Evolutionary conservation across 2,329 filamentous ascomycete genomes (phyloP), one percentile per base, ranked within the genome.

Genomic region (Claviceps quebecensis): DNA sequence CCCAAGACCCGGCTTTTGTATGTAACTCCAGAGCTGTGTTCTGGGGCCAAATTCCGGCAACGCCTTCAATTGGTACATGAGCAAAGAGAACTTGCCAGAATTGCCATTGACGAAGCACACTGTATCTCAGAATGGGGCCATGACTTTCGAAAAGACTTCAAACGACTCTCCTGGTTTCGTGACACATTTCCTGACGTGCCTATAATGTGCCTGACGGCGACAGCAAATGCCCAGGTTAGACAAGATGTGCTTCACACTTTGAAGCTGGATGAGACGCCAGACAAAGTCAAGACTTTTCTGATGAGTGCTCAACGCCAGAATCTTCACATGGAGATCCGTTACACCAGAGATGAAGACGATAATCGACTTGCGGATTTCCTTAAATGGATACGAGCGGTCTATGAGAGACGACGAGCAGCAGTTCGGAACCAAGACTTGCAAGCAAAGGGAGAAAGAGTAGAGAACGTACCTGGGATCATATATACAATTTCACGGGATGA

Each of bases 61-160:
- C 79, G 83, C 47, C 71, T 96, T 8, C 76, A 78, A 54, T 71
- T 85, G 4, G 83, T 96, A 14, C 73, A 96, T 62, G 72, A 80
- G 53, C 89, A 96, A 65, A 78, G 79, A 52, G 87, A 96, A 67
- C 77, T 97, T n/a, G 84, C 85, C 9, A 81, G 91, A 14, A 80
- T 97, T 56, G 91, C 86, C 47, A 83, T 97, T 52, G 91, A 97
- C 62, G 91, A 97, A 69, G 91, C 91, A 2, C 91, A 97, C 66
- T 97, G 91, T 65, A 95, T 97, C 58, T 95, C 87, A 23, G 90
- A 96, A 81, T 96, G 91, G 91, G 91, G 91, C 1, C 90, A 97
- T 65, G 91, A 97, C 66, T 97, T 97, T 64, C 84, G 91, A n/a
- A 86, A 84, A 38, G 86, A 89, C 52, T 97, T 95, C 68, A 89